Evolutionary conservation across 257 asterid genomes (phyloP).

Genomic region (Solanum infundibuliforme): DNA sequence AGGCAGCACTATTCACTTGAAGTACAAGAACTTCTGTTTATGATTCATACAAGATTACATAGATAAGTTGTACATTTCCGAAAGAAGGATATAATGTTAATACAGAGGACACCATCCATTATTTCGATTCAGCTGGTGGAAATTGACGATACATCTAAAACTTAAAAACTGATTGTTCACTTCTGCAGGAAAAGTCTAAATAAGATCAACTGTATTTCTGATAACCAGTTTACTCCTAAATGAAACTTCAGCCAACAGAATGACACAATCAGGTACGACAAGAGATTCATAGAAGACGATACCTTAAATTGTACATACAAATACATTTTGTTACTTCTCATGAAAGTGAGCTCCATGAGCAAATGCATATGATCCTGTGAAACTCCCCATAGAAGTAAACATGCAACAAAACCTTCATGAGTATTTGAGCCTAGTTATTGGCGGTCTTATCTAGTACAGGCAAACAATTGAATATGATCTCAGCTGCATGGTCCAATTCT

Average conservation of each 20-base stretch:
- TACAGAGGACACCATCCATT: background rate
- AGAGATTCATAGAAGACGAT: background rate
- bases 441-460: conserved; percentile 48
- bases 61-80: background rate
- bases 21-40: background rate
- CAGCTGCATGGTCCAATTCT: conserved; percentile 54
- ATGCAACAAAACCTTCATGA: background rate
- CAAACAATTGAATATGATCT: conserved; percentile 45
- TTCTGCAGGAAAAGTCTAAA: background rate
- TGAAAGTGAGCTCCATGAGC: background rate
- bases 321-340: background rate
- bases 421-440: background rate
- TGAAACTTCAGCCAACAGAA: background rate
- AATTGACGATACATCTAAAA: background rate
- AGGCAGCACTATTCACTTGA: background rate
- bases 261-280: background rate
- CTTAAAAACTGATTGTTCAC: background rate
- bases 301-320: background rate
- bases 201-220: background rate
- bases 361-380: background rate
- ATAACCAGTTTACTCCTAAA: background rate
- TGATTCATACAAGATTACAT: background rate
- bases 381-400: background rate
- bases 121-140: background rate
- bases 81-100: background rate